These are phyloP conservation scores for Neocatenulostroma microsporum DNA, from an alignment of 2,329 filamentous ascomycete species.

Conservation along the genomic window DNA sequence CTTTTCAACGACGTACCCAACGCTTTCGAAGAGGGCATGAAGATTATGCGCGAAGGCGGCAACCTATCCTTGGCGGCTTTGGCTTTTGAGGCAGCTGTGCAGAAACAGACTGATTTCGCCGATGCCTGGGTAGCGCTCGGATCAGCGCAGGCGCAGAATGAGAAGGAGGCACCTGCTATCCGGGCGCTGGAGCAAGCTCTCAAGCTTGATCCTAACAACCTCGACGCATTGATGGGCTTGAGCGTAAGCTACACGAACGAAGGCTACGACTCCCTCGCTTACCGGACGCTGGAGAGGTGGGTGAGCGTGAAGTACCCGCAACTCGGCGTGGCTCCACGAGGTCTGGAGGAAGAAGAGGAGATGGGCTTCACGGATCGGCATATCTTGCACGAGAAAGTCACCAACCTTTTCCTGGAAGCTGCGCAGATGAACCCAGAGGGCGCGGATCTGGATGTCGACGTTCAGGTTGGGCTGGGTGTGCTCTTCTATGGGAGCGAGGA, in stretches of 20 bases:
- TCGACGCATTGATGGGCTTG: constrained; percentile 86
- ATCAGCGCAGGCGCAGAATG: constrained; percentile 90
- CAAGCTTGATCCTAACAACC: constrained; percentile 77
- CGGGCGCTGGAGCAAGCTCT: constrained; percentile 85
- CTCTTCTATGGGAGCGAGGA: constrained; percentile 98
- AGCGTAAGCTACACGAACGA: constrained; percentile 98
- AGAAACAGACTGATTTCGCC: constrained; percentile 78
- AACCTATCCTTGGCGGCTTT: constrained; percentile 89
- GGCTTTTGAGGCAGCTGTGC: constrained; percentile 91
- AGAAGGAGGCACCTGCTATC: constrained; percentile 95
- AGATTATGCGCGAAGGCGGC: constrained; percentile 87
- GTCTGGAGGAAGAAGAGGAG: constrained; percentile 57
- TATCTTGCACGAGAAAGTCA: constrained; percentile 81
- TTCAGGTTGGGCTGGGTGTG: constrained; percentile 93
- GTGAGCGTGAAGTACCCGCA: constrained; percentile 88
- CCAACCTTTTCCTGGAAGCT: constrained; percentile 80
- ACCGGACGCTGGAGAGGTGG: constrained; percentile 94
- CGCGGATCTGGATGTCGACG: constrained; percentile 95
- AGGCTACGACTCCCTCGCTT: constrained; percentile 94
- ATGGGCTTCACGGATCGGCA: constrained; percentile 92
- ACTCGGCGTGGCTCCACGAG: constrained; percentile 64
- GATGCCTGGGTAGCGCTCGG: constrained; percentile 93
- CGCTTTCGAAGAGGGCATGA: constrained; percentile 85
- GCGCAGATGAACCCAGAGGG: constrained; percentile 87
- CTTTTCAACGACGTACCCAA: constrained; percentile 72